A percentile compares a stretch with the other conserved stretches of the same genome.
Evolutionary conservation across 1,139 yeast species (phyloP).

Genomic region (Maudiozyma humilis): DNA sequence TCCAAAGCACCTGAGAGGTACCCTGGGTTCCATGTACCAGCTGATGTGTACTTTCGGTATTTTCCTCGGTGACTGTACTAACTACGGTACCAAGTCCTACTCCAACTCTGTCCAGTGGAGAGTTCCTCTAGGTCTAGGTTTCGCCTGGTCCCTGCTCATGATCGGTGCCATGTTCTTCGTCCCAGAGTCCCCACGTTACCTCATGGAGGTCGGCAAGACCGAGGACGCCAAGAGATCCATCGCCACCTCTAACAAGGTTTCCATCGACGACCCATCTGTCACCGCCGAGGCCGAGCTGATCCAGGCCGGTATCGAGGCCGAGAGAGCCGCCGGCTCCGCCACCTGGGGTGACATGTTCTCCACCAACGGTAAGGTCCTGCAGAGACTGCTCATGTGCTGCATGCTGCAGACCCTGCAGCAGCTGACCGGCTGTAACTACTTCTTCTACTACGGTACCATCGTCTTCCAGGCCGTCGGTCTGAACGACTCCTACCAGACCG

Average conservation of each 20-base stretch:
- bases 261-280: conserved; percentile 12
- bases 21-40: conserved; percentile 13
- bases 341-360: conserved; percentile 12
- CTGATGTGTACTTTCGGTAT: conserved; percentile 14
- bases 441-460: conserved; percentile 15
- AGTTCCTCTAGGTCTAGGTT: conserved; percentile 13
- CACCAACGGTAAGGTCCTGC: conserved; percentile 10
- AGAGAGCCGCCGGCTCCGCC: conserved; percentile 12
- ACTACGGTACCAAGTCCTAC: conserved; percentile 13
- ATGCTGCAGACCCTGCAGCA: conserved; percentile 12
- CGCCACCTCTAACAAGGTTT: conserved; percentile 48
- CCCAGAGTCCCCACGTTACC: conserved; percentile 14
- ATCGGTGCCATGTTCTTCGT: conserved; percentile 12
- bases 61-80: conserved; percentile 14
- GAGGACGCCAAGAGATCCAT: conserved; percentile 49
- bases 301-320: conserved; percentile 9
- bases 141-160: conserved; percentile 13
- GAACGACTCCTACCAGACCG: conserved; percentile 11
- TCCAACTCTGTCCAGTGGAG: conserved; percentile 14
- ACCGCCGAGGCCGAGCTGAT: conserved; percentile 10
- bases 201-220: conserved; percentile 10
- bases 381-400: conserved; percentile 10
- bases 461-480: conserved; percentile 14
- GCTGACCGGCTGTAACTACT: conserved; percentile 14
- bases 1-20: conserved; percentile 50